Conservation (phyloP, 1,139 yeast species). For the Sugiyamaella neomexicana region DNA sequence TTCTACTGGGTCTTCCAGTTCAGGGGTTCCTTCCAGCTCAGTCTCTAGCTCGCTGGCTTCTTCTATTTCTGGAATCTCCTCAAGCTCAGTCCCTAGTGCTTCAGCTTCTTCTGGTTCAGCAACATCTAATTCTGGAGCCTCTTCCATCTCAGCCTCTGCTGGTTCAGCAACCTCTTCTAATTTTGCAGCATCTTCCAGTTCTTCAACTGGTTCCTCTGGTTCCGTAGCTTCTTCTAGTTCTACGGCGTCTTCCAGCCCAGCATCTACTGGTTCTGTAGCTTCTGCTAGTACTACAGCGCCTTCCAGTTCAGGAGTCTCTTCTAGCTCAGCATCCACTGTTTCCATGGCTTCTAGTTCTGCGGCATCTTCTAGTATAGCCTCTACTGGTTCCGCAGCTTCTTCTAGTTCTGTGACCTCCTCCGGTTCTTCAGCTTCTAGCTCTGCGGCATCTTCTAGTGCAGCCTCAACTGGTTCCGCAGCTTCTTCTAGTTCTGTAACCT, state of each 20-base stretch:
- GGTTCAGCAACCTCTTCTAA: not conserved
- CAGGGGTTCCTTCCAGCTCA: not conserved
- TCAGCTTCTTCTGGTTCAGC: not conserved
- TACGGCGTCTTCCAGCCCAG: not conserved
- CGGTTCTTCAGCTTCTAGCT: too few relatives aligned
- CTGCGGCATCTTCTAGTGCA: not conserved
- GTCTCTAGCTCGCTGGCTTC: too few relatives aligned
- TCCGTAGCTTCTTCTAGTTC: not conserved
- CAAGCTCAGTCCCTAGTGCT: too few relatives aligned
- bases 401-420: not conserved
- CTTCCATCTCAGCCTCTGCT: not conserved
- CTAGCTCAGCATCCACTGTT: not conserved
- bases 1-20: too few relatives aligned
- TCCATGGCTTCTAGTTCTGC: not conserved
- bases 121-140: too few relatives aligned
- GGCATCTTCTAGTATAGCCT: not conserved
- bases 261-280: not conserved
- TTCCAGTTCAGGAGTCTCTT: constrained; percentile 3
- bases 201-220: not conserved
- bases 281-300: not conserved
- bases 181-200: not conserved
- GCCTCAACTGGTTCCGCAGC: not conserved
- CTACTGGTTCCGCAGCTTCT: not conserved
- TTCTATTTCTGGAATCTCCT: not conserved
- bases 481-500: not conserved